phyloP scores from a whole-genome alignment of 2,329 filamentous ascomycete species.

The Penicillium sumatraense region DNA sequence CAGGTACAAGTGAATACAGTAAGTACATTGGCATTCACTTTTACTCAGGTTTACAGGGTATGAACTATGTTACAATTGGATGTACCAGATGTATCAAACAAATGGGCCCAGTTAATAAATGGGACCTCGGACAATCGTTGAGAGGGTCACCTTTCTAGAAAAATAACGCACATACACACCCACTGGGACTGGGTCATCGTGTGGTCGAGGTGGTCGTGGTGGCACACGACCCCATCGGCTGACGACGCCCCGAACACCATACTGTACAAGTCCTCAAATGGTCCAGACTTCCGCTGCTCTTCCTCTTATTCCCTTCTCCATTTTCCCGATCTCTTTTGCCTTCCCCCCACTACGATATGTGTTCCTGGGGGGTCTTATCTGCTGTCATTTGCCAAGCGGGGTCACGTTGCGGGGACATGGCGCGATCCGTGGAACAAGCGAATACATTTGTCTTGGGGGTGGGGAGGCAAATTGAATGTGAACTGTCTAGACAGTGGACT shows the following conservation, averaged over 20 bases:
- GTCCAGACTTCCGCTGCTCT: no score
- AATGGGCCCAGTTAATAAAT: background rate
- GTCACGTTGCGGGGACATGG: slow-evolving; percentile 1
- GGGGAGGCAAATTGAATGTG: background rate
- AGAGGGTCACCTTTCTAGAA: background rate
- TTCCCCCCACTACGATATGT: no score
- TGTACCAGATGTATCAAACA: background rate
- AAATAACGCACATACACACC: background rate
- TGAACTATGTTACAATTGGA: background rate
- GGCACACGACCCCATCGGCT: slow-evolving; percentile 4
- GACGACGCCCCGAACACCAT: background rate
- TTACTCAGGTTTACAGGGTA: no score
- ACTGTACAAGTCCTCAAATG: no score
- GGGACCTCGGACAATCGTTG: no score
- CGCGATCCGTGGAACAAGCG: slow-evolving; percentile 4
- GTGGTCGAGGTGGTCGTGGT: background rate
- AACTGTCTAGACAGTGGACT: no score
- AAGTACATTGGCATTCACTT: no score
- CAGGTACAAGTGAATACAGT: no score
- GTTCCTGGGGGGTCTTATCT: background rate
- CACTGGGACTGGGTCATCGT: background rate
- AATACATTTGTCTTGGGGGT: background rate
- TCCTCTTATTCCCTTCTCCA: background rate
- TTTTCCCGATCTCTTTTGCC: background rate
- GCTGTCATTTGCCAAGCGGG: background rate